phyloP scores from a whole-genome alignment of 2,329 filamentous ascomycete species.

The Alternaria incomplexa region DNA sequence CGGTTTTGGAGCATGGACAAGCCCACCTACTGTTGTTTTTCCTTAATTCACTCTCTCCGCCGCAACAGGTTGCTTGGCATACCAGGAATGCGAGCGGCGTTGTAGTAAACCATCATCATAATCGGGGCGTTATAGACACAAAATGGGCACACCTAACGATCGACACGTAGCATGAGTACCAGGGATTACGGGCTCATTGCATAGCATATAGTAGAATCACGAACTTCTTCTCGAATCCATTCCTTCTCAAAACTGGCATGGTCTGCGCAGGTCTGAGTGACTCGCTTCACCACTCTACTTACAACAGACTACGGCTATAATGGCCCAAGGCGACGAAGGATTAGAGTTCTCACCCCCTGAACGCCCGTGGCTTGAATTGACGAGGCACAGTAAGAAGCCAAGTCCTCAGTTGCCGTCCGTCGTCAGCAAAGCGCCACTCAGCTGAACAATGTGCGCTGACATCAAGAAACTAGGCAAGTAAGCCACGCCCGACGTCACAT shows the following conservation, averaged over 20 bases:
- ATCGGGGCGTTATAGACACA: slow-evolving; percentile 10
- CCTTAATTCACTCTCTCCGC: background rate
- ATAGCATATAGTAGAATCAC: slow-evolving; percentile 8
- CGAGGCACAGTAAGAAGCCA: background rate
- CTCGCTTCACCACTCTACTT: background rate
- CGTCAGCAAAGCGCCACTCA: background rate
- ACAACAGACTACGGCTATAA: background rate
- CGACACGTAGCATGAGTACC: slow-evolving; percentile 5
- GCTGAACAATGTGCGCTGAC: background rate
- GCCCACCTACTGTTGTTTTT: slow-evolving; percentile 2
- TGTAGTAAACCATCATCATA: slow-evolving; percentile 13
- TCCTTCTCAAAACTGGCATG: background rate
- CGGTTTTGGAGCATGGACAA: slow-evolving; percentile 7
- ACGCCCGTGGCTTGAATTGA: background rate
- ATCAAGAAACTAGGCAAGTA: background rate
- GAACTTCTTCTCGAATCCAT: background rate
- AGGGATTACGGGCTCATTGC: background rate
- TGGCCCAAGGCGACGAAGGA: background rate
- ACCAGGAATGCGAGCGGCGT: slow-evolving; percentile 9
- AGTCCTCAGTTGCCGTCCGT: background rate
- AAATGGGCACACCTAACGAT: slow-evolving; percentile 13
- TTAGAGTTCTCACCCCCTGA: background rate
- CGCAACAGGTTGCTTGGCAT: slow-evolving; percentile 9
- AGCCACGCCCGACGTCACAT: background rate
- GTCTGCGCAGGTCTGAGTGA: background rate